Percentiles rank a stretch among this genome's conserved stretches.
phyloP scores from a whole-genome alignment of 2,329 filamentous ascomycete species.

The Penicillium sp. region DNA sequence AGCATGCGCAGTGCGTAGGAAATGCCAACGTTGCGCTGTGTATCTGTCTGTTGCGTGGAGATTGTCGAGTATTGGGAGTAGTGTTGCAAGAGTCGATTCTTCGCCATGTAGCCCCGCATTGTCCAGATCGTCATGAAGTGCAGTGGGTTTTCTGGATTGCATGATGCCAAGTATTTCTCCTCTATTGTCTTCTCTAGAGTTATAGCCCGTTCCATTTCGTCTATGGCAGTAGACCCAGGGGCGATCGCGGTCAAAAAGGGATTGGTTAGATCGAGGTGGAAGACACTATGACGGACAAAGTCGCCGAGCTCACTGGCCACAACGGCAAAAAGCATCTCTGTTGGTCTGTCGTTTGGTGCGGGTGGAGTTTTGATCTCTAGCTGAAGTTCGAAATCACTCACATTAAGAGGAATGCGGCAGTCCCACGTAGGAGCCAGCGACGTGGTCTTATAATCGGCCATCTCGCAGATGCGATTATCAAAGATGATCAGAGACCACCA shows the following conservation, averaged over 20 bases:
- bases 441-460: not conserved
- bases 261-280: not conserved
- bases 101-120: not conserved
- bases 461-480: not conserved
- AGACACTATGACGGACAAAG: not conserved
- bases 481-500: not conserved
- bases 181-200: not conserved
- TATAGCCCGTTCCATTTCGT: not conserved
- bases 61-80: not conserved
- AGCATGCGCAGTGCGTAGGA: not conserved
- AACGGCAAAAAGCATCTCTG: not conserved
- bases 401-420: not conserved
- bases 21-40: not conserved
- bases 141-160: not conserved
- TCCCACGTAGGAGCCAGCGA: not conserved
- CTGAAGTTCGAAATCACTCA: not conserved
- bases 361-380: not conserved
- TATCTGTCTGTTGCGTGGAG: not conserved
- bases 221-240: not conserved
- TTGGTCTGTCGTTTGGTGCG: not conserved
- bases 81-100: not conserved
- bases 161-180: not conserved
- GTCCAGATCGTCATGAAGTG: not conserved
- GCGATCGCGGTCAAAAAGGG: not conserved
- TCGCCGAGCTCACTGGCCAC: not conserved